Conservation (phyloP, 139 green algal genomes). For the Asterochloris erici region DNA sequence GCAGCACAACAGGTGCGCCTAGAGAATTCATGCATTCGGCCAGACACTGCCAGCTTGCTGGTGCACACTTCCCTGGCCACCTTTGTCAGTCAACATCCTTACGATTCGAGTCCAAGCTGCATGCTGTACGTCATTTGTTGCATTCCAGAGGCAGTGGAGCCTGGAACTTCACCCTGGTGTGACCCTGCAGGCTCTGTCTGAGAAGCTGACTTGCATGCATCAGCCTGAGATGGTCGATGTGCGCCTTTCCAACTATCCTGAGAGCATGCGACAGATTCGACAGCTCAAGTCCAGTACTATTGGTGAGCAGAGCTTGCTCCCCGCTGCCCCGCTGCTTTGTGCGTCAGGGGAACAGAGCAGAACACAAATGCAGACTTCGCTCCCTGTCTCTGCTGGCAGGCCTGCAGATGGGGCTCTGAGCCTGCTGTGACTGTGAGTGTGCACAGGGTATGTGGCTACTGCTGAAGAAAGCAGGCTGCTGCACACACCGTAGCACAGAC, state of each 20-base stretch:
- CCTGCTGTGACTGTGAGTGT: neutral
- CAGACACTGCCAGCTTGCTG: too few species aligned
- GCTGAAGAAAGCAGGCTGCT: neutral
- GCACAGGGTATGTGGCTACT: neutral
- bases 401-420: neutral
- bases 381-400: neutral
- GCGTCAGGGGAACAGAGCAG: neutral
- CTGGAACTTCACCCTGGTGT: neutral
- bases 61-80: neutral
- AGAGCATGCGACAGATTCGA: slow-evolving; percentile 43
- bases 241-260: slow-evolving; percentile 44
- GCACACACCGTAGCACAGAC: neutral
- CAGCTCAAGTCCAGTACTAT: slow-evolving; percentile 53
- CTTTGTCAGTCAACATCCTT: neutral
- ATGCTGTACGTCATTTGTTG: neutral
- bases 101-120: neutral
- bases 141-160: slow-evolving; percentile 31
- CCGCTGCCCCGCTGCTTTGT: slow-evolving; percentile 15
- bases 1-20: slow-evolving; percentile 28
- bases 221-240: slow-evolving; percentile 27
- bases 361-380: too few species aligned
- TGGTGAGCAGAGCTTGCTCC: slow-evolving; percentile 20
- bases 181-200: neutral
- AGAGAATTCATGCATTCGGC: neutral
- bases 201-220: slow-evolving; percentile 14